Percentiles rank a stretch among this genome's conserved stretches.
phyloP scores from a whole-genome alignment of 192 early-diverging fungal species.

The Coemansia sp. region DNA sequence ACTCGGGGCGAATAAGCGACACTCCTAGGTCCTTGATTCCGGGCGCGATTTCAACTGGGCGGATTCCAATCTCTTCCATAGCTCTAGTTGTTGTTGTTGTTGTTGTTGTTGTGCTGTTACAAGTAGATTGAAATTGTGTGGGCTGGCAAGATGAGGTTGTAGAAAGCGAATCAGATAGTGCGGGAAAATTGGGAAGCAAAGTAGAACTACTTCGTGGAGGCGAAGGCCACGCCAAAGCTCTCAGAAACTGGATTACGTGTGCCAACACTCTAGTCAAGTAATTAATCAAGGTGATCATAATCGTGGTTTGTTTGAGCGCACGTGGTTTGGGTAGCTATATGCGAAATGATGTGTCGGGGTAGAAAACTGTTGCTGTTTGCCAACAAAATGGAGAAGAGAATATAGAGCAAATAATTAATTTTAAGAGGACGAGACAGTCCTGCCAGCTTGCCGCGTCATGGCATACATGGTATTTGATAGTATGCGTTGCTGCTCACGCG shows the following conservation, averaged over 20 bases:
- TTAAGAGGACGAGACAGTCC: neutral
- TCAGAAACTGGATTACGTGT: conserved; percentile 3
- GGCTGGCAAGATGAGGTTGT: neutral
- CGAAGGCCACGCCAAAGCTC: neutral
- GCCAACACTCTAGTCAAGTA: neutral
- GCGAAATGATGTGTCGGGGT: neutral
- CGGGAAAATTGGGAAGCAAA: neutral
- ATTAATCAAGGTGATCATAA: conserved; percentile 1
- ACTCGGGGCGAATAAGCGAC: conserved; percentile 50
- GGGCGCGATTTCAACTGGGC: conserved; percentile 42
- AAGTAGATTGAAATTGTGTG: conserved; percentile 4
- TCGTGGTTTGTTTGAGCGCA: neutral
- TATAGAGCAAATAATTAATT: neutral
- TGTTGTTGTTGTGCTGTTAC: too few species aligned
- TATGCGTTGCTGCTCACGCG: neutral
- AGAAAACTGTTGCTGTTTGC: neutral
- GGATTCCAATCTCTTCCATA: conserved; percentile 56
- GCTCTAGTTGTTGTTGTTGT: neutral
- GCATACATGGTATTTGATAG: neutral
- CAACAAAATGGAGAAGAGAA: neutral
- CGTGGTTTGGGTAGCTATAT: neutral
- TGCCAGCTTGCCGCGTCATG: neutral
- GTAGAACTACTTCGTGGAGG: neutral
- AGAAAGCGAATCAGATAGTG: neutral
- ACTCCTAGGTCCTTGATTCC: conserved; percentile 55